phyloP scores from a whole-genome alignment of 2,329 filamentous ascomycete species.

The Colletotrichum sp. region DNA sequence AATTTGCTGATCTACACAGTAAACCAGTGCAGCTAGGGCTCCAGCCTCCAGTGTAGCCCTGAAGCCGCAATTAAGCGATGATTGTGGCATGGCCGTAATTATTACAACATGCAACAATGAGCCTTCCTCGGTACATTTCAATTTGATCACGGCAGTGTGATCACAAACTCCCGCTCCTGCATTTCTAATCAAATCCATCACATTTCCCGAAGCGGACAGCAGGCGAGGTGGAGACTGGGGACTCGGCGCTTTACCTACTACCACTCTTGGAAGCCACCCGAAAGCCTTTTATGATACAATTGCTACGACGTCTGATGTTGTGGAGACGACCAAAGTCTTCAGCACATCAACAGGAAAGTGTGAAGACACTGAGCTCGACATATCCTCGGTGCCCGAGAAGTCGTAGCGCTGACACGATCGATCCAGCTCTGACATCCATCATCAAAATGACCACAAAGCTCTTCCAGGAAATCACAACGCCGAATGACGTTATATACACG shows the following conservation, averaged over 20 bases:
- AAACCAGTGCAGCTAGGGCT: too few relatives aligned
- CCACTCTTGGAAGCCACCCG: neutral
- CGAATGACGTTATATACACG: neutral
- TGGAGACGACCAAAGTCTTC: neutral
- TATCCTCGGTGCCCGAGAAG: too few relatives aligned
- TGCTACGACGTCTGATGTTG: neutral
- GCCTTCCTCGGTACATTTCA: too few relatives aligned
- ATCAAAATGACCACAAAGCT: neutral
- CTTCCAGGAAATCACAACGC: neutral
- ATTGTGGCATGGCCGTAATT: too few relatives aligned
- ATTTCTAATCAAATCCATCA: too few relatives aligned
- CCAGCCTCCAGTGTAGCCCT: too few relatives aligned
- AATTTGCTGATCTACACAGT: too few relatives aligned
- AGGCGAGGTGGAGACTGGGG: neutral
- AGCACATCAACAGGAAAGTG: rapidly evolving
- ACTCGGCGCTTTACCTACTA: neutral
- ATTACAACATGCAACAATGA: too few relatives aligned
- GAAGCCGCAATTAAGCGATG: too few relatives aligned
- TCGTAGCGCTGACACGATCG: neutral
- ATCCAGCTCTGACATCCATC: neutral
- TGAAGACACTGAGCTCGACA: neutral
- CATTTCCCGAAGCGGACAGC: neutral
- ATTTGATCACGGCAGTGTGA: too few relatives aligned
- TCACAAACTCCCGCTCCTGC: too few relatives aligned
- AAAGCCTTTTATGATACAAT: neutral